Base-by-base conservation (phyloP, 257 asterid genomes). In the Anisodus acutangulus region DNA sequence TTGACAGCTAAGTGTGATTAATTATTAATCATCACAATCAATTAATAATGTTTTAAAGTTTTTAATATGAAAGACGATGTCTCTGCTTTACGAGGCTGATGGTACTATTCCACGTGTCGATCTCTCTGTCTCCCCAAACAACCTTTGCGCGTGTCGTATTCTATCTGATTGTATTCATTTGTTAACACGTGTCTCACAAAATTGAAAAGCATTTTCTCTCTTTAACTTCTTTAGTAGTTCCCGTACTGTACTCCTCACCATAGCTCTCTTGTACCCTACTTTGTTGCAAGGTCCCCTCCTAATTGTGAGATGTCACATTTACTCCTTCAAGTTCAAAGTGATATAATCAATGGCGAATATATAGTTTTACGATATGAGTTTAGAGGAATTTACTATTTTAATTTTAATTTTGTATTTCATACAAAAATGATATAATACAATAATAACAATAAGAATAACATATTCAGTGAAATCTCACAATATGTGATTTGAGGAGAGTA, bases 21-120 rank as follows among this genome's bases (percentile, higher is more conserved):
- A 45, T 74, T 49, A 74, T 66, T 67, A 57, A 64, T 81, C 59
- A 41, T 19, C 10, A 17, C 13, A 19, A 43, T 62, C 15, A 37
- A 59, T 80, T 39, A 55, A 37, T 35, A 57, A 79, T 4, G 2
- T 8, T 31, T 43, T 70, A 70, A 39, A 15, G 7, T 41, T 68
- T 9, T 41, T 31, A 31, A 31, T 31, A 31, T 31, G 35, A 22
- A 54, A 9, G 84, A 84, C 86, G 80, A 80, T 63, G 76, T 60
- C 74, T 83, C 83, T 83, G 80, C 86, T 82, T 86, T 86, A 74
- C 84, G 84, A 88, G 88, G 89, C 87, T 80, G 83, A 86, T 58
- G 49, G 39, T 66, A 58, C 57, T n/a, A 16, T 43, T 31, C 87
- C 88, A 86, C 86, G 91, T 86, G 89, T 55, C 86, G 9, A 9